Conservation (phyloP, 345 rosid genomes). For the Xanthoceras sorbifolium region DNA sequence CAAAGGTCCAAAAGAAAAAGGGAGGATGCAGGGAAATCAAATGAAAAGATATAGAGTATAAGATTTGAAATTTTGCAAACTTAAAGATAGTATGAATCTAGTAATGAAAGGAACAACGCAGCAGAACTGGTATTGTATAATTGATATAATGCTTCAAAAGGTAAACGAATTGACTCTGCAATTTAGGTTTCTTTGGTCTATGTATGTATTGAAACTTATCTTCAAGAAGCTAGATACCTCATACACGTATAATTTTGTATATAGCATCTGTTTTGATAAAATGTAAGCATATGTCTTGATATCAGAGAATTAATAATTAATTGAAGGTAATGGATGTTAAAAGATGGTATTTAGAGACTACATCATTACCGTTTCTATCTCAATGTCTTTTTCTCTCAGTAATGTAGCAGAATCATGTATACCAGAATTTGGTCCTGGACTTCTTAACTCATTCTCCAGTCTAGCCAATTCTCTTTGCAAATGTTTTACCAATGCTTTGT, state of each 20-base stretch:
- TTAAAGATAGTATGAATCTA: neutral
- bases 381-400: slow-evolving; percentile 72
- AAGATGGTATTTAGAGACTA: slow-evolving; percentile 14
- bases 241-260: neutral
- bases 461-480: slow-evolving; percentile 87
- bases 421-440: slow-evolving; percentile 39
- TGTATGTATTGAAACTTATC: neutral
- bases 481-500: slow-evolving; percentile 85
- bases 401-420: slow-evolving; percentile 45
- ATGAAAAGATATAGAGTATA: neutral
- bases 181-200: neutral
- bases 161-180: neutral
- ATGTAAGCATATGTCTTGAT: slow-evolving; percentile 9
- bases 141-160: neutral
- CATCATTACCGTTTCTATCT: slow-evolving; percentile 68
- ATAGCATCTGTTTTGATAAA: neutral
- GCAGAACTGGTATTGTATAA: neutral
- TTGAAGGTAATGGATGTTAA: neutral
- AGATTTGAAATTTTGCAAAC: neutral
- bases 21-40: neutral
- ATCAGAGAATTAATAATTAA: neutral
- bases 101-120: neutral
- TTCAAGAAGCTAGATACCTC: neutral
- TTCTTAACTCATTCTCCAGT: slow-evolving; percentile 72
- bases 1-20: neutral